phyloP scores from a whole-genome alignment of 2,329 filamentous ascomycete species.

The Fusarium longipes region DNA sequence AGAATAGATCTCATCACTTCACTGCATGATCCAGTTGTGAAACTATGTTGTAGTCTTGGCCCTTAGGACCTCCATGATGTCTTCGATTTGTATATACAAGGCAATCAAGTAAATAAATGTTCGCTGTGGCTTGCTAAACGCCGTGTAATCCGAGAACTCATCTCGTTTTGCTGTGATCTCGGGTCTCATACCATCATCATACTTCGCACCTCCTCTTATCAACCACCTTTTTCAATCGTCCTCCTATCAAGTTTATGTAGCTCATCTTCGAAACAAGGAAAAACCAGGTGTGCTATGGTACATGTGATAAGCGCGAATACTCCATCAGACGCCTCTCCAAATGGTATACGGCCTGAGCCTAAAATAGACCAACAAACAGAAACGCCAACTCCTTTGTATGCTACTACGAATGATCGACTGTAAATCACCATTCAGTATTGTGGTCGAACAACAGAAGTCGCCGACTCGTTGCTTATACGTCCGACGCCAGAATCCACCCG shows the following conservation, averaged over 20 bases:
- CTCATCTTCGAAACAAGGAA: constrained; percentile 23
- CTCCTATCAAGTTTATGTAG: constrained; percentile 19
- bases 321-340: constrained; percentile 41
- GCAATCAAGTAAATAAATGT: constrained; percentile 36
- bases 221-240: constrained; percentile 6
- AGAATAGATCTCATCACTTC: constrained; percentile 22
- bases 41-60: neutral
- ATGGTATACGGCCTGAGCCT: constrained; percentile 26
- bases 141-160: constrained; percentile 32
- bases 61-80: neutral
- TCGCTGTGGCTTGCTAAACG: constrained; percentile 34
- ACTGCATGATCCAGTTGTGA: neutral
- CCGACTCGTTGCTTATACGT: constrained; percentile 47
- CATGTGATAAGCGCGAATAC: constrained; percentile 27
- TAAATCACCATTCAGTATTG: constrained; percentile 7
- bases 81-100: neutral
- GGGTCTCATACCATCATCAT: constrained; percentile 21
- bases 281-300: constrained; percentile 39
- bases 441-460: constrained; percentile 27
- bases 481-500: constrained; percentile 52
- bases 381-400: constrained; percentile 42
- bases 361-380: constrained; percentile 15
- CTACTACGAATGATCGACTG: constrained; percentile 29
- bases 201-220: constrained; percentile 7
- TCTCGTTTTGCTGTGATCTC: constrained; percentile 28